Conservation (phyloP, 2,329 filamentous ascomycete genomes). For the Biscogniauxia marginata region DNA sequence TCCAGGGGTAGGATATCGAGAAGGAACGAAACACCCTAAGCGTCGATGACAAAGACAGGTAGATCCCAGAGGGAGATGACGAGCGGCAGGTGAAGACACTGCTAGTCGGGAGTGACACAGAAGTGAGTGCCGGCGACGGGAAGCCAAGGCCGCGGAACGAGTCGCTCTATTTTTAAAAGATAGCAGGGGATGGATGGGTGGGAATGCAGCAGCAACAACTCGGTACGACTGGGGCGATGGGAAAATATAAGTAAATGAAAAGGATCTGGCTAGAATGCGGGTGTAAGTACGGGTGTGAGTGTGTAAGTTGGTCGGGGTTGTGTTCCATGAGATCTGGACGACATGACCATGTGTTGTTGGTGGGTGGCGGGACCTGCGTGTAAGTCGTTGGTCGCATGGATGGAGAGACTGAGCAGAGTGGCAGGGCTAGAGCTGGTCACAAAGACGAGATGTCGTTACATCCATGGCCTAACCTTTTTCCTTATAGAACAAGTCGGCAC, state of each 20-base stretch:
- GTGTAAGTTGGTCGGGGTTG: slow-evolving; percentile 4
- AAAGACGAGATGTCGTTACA: background rate
- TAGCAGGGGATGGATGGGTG: too few relatives aligned
- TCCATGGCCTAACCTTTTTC: too few relatives aligned
- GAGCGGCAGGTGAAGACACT: too few relatives aligned
- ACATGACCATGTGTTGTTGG: background rate
- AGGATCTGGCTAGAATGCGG: slow-evolving; percentile 8
- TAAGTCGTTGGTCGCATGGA: background rate
- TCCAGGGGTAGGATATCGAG: background rate
- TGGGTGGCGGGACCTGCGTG: background rate
- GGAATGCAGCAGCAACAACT: too few relatives aligned
- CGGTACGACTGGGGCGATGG: too few relatives aligned
- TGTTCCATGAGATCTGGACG: background rate
- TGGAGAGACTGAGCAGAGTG: too few relatives aligned
- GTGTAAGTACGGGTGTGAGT: background rate
- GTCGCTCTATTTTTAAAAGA: too few relatives aligned
- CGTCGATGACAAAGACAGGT: background rate
- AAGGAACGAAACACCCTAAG: background rate
- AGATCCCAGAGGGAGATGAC: background rate
- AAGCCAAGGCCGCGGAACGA: too few relatives aligned
- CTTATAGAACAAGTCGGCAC: background rate
- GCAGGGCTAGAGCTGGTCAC: background rate
- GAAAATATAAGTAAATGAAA: slow-evolving; percentile 5
- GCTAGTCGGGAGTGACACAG: background rate
- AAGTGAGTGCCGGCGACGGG: background rate